Evolutionary conservation across 1,139 yeast species (phyloP), one percentile per base, ranked within the genome.

Genomic region (Schizosaccharomyces versatilis): DNA sequence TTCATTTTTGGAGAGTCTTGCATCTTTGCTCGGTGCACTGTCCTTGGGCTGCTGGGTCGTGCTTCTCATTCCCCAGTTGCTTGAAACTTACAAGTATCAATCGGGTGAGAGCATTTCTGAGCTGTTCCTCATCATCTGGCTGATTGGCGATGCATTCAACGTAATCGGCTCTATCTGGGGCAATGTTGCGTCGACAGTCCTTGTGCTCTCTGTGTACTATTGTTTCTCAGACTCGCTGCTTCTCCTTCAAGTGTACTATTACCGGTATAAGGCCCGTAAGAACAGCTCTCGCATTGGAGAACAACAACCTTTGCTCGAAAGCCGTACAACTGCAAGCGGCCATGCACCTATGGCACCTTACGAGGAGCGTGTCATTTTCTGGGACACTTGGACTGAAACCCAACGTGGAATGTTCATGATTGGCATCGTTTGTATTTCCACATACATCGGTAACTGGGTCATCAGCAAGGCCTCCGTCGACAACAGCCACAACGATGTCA

Each of bases 161-260:
- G 70, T 83, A 52, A 62, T 72, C 1, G 94, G 94, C 1, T 71
- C 90, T 0, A 48, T 82, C 1, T 79, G 84, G 84, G 94, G 85
- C 0, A 71, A 73, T 0, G 70, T 83, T 53, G 70, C 83, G 54
- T 84, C 88, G 1, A 81, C 81, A 61, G 86, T 83, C 44, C 54
- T 60, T 32, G 77, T 88, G 7, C 73, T 90, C 59, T 96, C 97
- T 2, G 75, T 88, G 0, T 90, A 88, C 68, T 90, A 90, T 66
- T 86, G 97, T 0, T 67, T 83, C 39, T 97, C 97, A 0, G 98
- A 90, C 65, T 65, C 72, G 32, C 66, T 81, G 63, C 78, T 82
- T 68, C 71, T 84, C 24, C 62, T 66, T 7, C 80, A 85, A 14
- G 83, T 78, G 64, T 62, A 74, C 49, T 83, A 82, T 67, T 70